phyloP scores from a whole-genome alignment of 441 rosid genomes.

The Arabidopsis hybrid region DNA sequence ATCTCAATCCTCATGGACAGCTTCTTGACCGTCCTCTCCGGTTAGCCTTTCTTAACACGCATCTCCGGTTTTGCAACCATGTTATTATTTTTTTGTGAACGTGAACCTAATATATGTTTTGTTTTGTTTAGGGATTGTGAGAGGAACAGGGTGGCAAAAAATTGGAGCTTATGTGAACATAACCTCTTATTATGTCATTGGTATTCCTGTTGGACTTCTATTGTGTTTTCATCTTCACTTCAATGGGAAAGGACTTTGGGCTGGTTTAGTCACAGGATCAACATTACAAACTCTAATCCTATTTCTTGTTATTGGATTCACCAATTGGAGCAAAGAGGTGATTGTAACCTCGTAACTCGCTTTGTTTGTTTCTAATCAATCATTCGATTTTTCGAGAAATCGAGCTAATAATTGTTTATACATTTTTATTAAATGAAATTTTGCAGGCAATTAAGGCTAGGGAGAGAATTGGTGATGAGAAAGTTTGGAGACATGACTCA shows the following conservation, averaged over 20 bases:
- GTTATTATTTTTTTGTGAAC: background rate
- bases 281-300: slow-evolving; percentile 46
- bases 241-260: slow-evolving; percentile 70
- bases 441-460: slow-evolving; percentile 51
- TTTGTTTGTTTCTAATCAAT: background rate
- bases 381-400: background rate
- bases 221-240: slow-evolving; percentile 53
- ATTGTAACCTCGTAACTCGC: background rate
- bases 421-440: background rate
- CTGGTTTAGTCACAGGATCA: slow-evolving; percentile 57
- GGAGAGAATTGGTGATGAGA: slow-evolving; percentile 48
- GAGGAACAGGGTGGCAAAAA: slow-evolving; percentile 72
- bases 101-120: background rate
- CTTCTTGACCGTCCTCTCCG: slow-evolving; percentile 56
- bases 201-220: slow-evolving; percentile 51
- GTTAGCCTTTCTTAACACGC: slow-evolving; percentile 51
- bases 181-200: slow-evolving; percentile 59
- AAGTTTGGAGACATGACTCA: slow-evolving; percentile 19
- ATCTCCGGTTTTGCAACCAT: slow-evolving; percentile 41
- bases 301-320: slow-evolving; percentile 44
- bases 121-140: slow-evolving; percentile 54
- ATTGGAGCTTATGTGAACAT: slow-evolving; percentile 60
- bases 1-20: slow-evolving; percentile 58
- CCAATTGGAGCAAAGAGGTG: slow-evolving; percentile 65
- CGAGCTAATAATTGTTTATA: background rate